Evolutionary conservation across 495 filamentous ascomycete genomes (phyloP), one percentile per base, ranked within the genome.

Genomic region (Beverwykella pulmonaria): DNA sequence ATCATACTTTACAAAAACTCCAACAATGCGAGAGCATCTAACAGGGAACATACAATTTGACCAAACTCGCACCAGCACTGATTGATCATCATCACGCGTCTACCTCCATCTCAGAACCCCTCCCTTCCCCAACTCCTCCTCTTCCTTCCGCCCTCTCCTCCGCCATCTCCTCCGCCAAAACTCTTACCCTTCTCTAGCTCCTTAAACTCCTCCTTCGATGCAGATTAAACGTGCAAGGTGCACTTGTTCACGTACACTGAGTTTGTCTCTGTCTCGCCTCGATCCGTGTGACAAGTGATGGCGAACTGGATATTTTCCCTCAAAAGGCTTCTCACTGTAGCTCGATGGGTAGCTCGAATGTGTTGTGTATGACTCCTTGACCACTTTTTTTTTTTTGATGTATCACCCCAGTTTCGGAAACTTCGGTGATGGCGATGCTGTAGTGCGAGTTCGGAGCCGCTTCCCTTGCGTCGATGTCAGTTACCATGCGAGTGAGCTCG

Each of bases 81-180:
- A 34, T 34, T 12, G 12, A 5, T 34, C 30, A 34, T 5, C 30
- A 34, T n/a, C n/a, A n/a, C n/a, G n/a, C n/a, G n/a, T n/a, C n/a
- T n/a, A n/a, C n/a, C n/a, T n/a, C n/a, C n/a, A n/a, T n/a, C 39
- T 44, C 39, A 44, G 17, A 44, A 22, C 14, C 53, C 29, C 29
- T 20, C 53, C 10, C 30, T 22, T 17, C 19, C 19, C 56, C 25
- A 47, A 26, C 34, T 22, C 53, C 47, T n/a, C 65, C 53, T 58
- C 39, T 27, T 44, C 52, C n/a, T n/a, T n/a, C n/a, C n/a, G n/a
- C 14, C 53, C 29, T 15, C 30, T 30, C 10, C 30, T 22, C 30
- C 19, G 3, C 56, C 25, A 47, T 15, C 34, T 22, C 53, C 47
- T n/a, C 65, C 53, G 52, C 86, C 90, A 55, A 82, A 82, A 59